Evolutionary conservation across 495 filamentous ascomycete genomes (phyloP).

Genomic region (Penicillium arizonense): DNA sequence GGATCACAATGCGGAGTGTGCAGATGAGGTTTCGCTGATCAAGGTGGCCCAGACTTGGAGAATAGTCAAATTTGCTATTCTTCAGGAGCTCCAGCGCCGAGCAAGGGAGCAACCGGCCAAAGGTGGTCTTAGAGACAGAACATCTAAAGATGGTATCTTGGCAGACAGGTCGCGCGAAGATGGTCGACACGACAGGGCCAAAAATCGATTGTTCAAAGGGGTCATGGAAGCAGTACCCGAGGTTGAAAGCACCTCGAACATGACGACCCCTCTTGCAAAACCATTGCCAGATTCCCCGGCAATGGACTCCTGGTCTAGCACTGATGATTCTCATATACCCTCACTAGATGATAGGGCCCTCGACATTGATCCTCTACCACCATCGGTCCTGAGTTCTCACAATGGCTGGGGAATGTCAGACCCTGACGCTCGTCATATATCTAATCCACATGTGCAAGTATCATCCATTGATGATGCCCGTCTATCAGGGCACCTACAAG

Average conservation of each 20-base stretch:
- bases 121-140: conserved; percentile 24
- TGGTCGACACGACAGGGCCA: conserved; percentile 37
- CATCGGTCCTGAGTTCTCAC: conserved; percentile 43
- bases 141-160: conserved; percentile 34
- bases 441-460: conserved; percentile 25
- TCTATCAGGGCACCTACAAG: conserved; percentile 20
- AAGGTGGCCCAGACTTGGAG: conserved; percentile 76
- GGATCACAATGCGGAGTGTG: conserved; percentile 60
- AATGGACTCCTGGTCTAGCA: conserved; percentile 30
- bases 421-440: conserved; percentile 19
- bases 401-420: conserved; percentile 40
- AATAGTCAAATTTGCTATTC: conserved; percentile 60
- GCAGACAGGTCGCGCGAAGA: conserved; percentile 33
- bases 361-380: conserved; percentile 43
- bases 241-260: conserved; percentile 70
- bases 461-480: conserved; percentile 26
- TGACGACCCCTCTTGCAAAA: conserved; percentile 73
- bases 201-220: conserved; percentile 44
- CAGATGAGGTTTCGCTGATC: conserved; percentile 57
- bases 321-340: conserved; percentile 25
- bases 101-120: conserved; percentile 52
- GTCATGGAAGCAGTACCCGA: conserved; percentile 49
- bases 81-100: conserved; percentile 57
- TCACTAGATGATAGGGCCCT: conserved; percentile 31
- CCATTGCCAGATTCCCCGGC: conserved; percentile 55